phyloP scores from a whole-genome alignment of 306 rosid species.

The Castanea crenata region DNA sequence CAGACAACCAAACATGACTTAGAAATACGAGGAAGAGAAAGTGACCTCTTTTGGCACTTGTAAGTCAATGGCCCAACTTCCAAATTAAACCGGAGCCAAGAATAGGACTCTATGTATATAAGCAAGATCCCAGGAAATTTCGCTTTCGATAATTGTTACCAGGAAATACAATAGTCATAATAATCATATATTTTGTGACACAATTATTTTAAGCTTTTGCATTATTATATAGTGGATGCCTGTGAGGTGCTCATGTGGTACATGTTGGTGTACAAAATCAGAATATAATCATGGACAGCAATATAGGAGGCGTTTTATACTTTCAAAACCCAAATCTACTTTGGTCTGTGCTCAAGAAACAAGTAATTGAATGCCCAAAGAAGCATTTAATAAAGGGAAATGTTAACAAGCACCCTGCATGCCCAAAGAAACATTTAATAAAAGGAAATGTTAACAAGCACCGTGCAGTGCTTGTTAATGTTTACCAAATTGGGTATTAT shows the following conservation, averaged over 20 bases:
- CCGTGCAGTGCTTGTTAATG: too few species aligned
- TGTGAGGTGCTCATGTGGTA: neutral
- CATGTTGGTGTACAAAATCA: neutral
- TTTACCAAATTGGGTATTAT: too few species aligned
- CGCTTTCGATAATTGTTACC: neutral
- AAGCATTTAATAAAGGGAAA: too few species aligned
- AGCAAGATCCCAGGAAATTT: slow-evolving; percentile 3
- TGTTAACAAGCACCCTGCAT: too few species aligned
- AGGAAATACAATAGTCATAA: neutral
- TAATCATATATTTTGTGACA: neutral
- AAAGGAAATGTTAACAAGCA: too few species aligned
- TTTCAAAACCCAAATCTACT: neutral
- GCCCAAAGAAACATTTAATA: too few species aligned
- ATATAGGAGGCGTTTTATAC: neutral
- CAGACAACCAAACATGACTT: neutral
- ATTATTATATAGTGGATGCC: neutral
- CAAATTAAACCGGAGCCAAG: neutral
- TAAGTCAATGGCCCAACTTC: slow-evolving; percentile 11
- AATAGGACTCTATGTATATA: neutral
- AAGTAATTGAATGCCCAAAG: neutral
- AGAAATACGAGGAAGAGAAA: neutral
- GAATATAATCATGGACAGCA: slow-evolving; percentile 11
- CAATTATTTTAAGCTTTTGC: neutral
- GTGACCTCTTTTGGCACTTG: slow-evolving; percentile 5
- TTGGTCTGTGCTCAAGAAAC: neutral